Evolutionary conservation across 768 basidiomycete species (phyloP).

Genomic region (Punctularia strigosozonata): DNA sequence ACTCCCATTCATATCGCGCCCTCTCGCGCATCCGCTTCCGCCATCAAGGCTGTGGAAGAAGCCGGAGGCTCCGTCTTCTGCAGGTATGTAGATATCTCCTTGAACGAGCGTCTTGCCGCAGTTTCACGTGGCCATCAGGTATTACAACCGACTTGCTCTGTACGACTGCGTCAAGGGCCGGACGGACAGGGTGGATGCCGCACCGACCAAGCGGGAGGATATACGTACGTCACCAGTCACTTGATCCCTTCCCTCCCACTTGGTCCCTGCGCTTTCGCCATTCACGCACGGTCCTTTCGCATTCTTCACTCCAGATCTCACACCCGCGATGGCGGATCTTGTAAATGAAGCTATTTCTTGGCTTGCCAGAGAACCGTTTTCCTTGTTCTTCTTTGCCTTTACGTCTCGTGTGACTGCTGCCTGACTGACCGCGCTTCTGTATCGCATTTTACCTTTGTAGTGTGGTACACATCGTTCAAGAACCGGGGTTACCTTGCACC

Average conservation of each 20-base stretch:
- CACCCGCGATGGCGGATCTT: no score
- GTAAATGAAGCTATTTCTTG: no score
- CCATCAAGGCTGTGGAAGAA: constrained; percentile 74
- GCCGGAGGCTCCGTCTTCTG: constrained; percentile 78
- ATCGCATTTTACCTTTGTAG: constrained; percentile 22
- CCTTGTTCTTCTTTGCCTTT: no score
- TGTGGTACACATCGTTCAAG: constrained; percentile 64
- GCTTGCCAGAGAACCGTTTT: no score
- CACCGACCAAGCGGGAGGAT: constrained; percentile 77
- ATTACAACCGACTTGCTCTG: constrained; percentile 80
- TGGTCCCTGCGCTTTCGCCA: not conserved
- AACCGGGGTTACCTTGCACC: constrained; percentile 71
- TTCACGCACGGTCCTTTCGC: constrained; percentile 1
- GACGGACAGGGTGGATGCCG: constrained; percentile 59
- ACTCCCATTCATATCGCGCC: constrained; percentile 69
- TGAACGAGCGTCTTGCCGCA: no score
- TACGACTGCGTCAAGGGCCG: constrained; percentile 66
- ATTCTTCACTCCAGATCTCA: not conserved
- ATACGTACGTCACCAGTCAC: constrained; percentile 44
- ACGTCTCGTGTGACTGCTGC: no score
- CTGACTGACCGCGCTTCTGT: no score
- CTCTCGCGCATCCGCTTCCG: constrained; percentile 77
- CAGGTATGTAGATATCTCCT: no score
- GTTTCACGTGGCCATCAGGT: no score
- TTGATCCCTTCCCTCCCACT: not conserved